Base-by-base conservation (phyloP, 345 rosid species). In the Bruguiera gymnorhiza region DNA sequence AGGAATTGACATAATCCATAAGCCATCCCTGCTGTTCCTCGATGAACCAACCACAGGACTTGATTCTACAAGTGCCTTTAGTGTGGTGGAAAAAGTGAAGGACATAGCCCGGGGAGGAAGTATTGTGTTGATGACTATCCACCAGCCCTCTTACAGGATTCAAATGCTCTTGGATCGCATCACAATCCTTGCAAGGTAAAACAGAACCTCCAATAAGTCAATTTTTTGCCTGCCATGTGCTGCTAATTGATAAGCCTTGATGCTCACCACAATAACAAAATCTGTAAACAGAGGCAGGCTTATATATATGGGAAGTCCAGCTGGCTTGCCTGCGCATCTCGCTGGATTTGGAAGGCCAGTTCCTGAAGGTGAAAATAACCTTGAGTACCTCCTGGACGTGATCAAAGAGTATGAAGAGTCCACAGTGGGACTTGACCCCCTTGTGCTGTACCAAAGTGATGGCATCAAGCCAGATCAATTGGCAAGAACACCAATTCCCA, bases 21-120 rank as follows among this genome's bases (percentile, higher is more conserved):
- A 89, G 67, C 97, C 97, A 20, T 78, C 89, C 0, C 58, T 93
- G 73, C 69, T 93, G 75, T 93, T 93, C 67, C 96, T 93, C 0
- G 96, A 93, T 34, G 97, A 93, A 73, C 96, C 98, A 36, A 93
- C 98, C 26, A 91, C 97, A 8, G 97, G 97, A 53, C 85, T 91
- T 43, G 97, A 93, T 78, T 93, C 98, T 24, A 84, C 91, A 0
- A 86, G 90, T 57, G 96, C 96, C 34, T 86, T 80, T 72, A 88
- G 90, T 74, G 98, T 93, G 23, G 98, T 87, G 52, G 93, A 93
- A 46, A 88, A 86, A 80, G 87, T 93, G 24, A 91, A 93, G 79
- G 88, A 78, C 63, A 93, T 93, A 13, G 96, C 97, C 15, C 70
- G 60, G 58, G 78, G 89, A 10, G 97, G 94, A 3, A 91, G 96